These are phyloP conservation scores for Boletus rubescentipes DNA, from an alignment of 768 basidiomycete species.

Conservation along the genomic window DNA sequence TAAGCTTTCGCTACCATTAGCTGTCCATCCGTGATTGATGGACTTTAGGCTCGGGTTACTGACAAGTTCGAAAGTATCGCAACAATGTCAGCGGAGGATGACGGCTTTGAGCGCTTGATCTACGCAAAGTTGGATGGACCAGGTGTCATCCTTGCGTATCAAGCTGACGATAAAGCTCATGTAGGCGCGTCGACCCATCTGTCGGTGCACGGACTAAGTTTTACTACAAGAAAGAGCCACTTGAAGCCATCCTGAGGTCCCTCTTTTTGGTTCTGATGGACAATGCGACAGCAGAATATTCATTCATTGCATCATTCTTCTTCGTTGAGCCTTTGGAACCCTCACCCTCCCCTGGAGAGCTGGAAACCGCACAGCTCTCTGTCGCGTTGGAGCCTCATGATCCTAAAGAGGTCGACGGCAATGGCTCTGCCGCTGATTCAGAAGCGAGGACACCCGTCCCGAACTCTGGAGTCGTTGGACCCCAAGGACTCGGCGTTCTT, in stretches of 20 bases:
- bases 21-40: neutral
- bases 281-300: conserved; percentile 91
- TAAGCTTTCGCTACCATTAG: conserved; percentile 27
- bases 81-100: conserved; percentile 41
- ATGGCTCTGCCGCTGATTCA: conserved; percentile 46
- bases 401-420: conserved; percentile 36
- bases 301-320: conserved; percentile 87
- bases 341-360: conserved; percentile 35
- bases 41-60: conserved; percentile 54
- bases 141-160: conserved; percentile 76
- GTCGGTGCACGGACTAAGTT: conserved; percentile 11
- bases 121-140: conserved; percentile 80
- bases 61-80: conserved; percentile 74
- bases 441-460: conserved; percentile 44
- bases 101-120: conserved; percentile 55
- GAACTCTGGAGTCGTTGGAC: conserved; percentile 28
- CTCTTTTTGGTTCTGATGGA: conserved; percentile 89
- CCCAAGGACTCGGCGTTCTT: conserved; percentile 26
- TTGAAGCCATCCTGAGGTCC: conserved; percentile 85
- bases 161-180: conserved; percentile 85
- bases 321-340: conserved; percentile 31
- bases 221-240: conserved; percentile 63
- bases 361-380: conserved; percentile 35
- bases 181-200: conserved; percentile 49
- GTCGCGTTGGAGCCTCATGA: conserved; percentile 43